Conservation (phyloP, 176 grass and related monocot species). For the Oryza rufipogon region DNA sequence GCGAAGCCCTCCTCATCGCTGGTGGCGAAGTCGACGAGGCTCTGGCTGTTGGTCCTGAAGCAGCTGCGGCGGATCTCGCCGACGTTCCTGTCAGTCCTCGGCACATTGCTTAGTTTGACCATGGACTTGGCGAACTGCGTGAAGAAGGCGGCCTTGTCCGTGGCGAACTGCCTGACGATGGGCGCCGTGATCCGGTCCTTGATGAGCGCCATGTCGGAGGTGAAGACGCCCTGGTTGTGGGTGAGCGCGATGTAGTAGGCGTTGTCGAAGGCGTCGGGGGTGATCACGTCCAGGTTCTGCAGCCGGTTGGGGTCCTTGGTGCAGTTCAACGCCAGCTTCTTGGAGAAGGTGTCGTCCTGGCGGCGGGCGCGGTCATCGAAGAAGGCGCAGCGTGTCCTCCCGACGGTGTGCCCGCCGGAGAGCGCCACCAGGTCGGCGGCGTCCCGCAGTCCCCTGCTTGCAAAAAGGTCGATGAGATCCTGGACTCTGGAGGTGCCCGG, state of each 20-base stretch:
- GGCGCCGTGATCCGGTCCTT: neutral
- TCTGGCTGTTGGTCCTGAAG: constrained; percentile 5
- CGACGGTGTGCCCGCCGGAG: constrained; percentile 57
- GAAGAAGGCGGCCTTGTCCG: constrained; percentile 44
- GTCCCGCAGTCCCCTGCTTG: neutral
- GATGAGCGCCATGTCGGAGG: constrained; percentile 48
- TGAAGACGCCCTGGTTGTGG: constrained; percentile 36
- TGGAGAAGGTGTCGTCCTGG: constrained; percentile 35
- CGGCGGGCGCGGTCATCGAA: constrained; percentile 26
- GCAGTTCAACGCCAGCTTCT: constrained; percentile 15
- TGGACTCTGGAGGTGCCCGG: constrained; percentile 9
- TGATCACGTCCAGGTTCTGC: constrained; percentile 7
- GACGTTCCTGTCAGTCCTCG: neutral
- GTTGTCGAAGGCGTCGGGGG: constrained; percentile 48
- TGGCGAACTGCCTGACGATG: neutral
- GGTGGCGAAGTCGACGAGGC: neutral
- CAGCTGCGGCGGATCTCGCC: constrained; percentile 49
- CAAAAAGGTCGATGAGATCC: neutral
- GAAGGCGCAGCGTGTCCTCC: constrained; percentile 23
- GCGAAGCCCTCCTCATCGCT: neutral
- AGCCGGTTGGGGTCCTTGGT: neutral
- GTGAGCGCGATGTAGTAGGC: constrained; percentile 38
- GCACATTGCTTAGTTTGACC: constrained; percentile 39
- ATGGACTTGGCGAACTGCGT: constrained; percentile 38
- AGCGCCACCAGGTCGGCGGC: constrained; percentile 42